Evolutionary conservation across 169 alveolate species (phyloP), one percentile per base, ranked within the genome.

Genomic region (Cyclospora cayetanensis): DNA sequence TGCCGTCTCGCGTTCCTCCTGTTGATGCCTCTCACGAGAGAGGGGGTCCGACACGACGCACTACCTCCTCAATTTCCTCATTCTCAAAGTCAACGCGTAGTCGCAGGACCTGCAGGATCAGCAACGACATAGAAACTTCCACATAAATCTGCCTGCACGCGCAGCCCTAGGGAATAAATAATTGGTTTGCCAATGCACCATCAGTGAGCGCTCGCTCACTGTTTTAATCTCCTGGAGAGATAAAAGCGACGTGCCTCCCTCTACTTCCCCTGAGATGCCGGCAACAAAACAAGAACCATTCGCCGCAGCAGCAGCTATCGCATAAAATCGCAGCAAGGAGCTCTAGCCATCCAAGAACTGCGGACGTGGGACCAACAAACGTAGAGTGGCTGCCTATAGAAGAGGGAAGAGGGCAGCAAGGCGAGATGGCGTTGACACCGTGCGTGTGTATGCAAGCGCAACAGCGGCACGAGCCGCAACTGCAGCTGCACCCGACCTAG

Each of bases 71-170:
- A 60, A 60, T 60, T 18, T 60, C 72, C 4, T 60, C n/a, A 4
- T 60, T 29, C 11, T 11, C 20, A n/a, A 60, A 60, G 29, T 60
- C 72, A 11, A 60, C 72, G 29, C 72, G 72, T 20, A 60, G 72
- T 29, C 72, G 72, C 72, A 60, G 72, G 29, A 60, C 72, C 72
- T 60, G 72, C 72, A 60, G 72, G 35, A 60, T 22, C 72, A 60
- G 72, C 72, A 60, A 50, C 9, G 60, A 50, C 72, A 60, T 15
- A 46, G 22, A 15, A 46, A 7, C 55, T 9, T 46, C 15, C 7
- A 46, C 55, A 46, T 46, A 9, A 15, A 46, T 46, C 55, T 46
- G 55, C 55, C 15, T 7, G 55, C 55, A 46, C 22, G 22, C 7
- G 55, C 55, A 46, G 55, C 60, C 9, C 9, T 12, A 50, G 18